These are phyloP conservation scores for Sapria himalayana DNA, from an alignment of 345 rosid genomes.

Conservation along the genomic window DNA sequence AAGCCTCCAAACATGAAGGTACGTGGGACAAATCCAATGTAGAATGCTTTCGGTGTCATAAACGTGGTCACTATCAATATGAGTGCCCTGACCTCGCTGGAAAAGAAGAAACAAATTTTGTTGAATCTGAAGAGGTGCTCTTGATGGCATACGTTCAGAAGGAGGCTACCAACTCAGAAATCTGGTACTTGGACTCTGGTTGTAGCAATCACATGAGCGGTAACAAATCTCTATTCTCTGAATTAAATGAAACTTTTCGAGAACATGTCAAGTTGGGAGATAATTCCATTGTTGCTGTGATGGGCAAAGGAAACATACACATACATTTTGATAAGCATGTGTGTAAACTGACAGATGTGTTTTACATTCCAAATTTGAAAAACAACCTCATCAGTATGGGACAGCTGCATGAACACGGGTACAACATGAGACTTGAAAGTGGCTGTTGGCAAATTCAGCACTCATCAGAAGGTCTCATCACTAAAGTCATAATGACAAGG, in stretches of 20 bases:
- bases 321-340: not conserved
- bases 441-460: not conserved
- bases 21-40: not conserved
- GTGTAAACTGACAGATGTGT: not conserved
- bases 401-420: not conserved
- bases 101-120: no score
- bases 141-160: not conserved
- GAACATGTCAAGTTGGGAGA: not conserved
- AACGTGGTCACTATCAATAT: not conserved
- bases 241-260: not conserved
- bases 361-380: not conserved
- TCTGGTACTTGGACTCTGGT: not conserved
- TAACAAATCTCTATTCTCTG: not conserved
- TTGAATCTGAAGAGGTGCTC: not conserved
- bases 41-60: not conserved
- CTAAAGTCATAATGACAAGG: not conserved
- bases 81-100: not conserved
- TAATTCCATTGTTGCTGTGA: not conserved
- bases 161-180: no score
- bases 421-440: not conserved
- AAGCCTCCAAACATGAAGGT: no score
- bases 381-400: conserved; percentile 1
- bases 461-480: not conserved
- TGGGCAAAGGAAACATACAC: not conserved
- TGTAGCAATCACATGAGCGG: conserved; percentile 4